Evolutionary conservation across 2,329 filamentous ascomycete genomes (phyloP).

Genomic region (Aspergillus awamori): DNA sequence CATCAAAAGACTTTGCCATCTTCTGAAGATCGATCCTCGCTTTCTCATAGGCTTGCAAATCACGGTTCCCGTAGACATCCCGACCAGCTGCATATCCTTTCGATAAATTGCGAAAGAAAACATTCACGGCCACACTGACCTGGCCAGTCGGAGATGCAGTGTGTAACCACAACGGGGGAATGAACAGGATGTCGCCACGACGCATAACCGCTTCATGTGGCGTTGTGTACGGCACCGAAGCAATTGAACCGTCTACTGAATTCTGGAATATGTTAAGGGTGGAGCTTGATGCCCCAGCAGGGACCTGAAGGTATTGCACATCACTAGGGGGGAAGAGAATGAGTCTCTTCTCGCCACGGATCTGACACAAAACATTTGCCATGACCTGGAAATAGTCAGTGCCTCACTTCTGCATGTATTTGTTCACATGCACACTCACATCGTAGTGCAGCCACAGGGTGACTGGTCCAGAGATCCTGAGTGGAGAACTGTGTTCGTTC

Average conservation of each 20-base stretch:
- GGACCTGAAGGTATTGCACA: slow-evolving; percentile 68
- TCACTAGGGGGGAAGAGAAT: slow-evolving; percentile 79
- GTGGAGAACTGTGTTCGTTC: slow-evolving; percentile 74
- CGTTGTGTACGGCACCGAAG: slow-evolving; percentile 65
- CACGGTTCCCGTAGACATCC: slow-evolving; percentile 87
- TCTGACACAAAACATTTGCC: slow-evolving; percentile 82
- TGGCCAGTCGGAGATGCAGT: slow-evolving; percentile 53
- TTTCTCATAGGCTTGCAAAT: slow-evolving; percentile 82
- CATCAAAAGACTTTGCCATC: slow-evolving; percentile 54
- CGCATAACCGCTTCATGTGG: slow-evolving; percentile 68
- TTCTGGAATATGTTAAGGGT: slow-evolving; percentile 69
- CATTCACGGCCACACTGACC: slow-evolving; percentile 79
- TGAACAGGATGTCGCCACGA: slow-evolving; percentile 76
- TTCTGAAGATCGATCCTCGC: slow-evolving; percentile 71
- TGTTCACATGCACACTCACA: slow-evolving; percentile 45
- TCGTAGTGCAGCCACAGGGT: slow-evolving; percentile 93
- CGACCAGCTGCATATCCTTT: slow-evolving; percentile 70
- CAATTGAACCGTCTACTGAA: slow-evolving; percentile 41
- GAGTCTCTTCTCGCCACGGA: slow-evolving; percentile 72
- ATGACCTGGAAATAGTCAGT: slow-evolving; percentile 62
- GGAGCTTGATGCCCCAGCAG: slow-evolving; percentile 78
- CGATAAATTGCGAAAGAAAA: slow-evolving; percentile 78
- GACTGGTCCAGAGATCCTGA: slow-evolving; percentile 77
- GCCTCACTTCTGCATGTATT: not conserved
- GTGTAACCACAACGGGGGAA: slow-evolving; percentile 84